phyloP scores from a whole-genome alignment of 2,329 filamentous ascomycete genomes.

The Calonectria honghensis region DNA sequence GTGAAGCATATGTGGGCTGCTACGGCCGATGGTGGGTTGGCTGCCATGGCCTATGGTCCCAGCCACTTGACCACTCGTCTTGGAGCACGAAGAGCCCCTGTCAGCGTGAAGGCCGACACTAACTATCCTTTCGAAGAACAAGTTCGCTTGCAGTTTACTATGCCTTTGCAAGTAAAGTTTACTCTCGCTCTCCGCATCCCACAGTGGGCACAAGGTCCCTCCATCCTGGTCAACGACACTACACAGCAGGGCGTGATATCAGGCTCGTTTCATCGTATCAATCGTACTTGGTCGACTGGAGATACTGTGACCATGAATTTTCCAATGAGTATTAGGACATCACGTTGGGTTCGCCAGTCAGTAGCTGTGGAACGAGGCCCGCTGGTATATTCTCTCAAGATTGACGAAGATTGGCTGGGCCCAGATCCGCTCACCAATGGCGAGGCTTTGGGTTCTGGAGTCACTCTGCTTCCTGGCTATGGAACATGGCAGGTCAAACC shows the following conservation, averaged over 20 bases:
- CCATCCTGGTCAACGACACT: background rate
- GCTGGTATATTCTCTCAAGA: conserved; percentile 9
- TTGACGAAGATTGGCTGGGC: conserved; percentile 11
- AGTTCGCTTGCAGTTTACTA: background rate
- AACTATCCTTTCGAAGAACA: conserved; percentile 24
- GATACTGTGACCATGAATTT: conserved; percentile 3
- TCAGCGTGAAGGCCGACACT: conserved; percentile 3
- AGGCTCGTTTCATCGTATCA: background rate
- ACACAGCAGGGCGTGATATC: background rate
- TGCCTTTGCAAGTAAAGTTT: background rate
- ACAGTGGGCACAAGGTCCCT: background rate
- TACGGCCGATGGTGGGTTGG: background rate
- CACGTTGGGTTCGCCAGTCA: conserved; percentile 25
- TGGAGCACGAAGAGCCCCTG: background rate
- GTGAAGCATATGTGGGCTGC: conserved; percentile 25
- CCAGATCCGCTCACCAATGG: background rate
- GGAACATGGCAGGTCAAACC: conserved; percentile 23
- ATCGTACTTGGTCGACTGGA: conserved; percentile 8
- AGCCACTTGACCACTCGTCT: background rate
- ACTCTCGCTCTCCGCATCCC: background rate
- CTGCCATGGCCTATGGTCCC: conserved; percentile 8
- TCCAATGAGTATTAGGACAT: background rate
- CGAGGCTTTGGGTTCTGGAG: background rate
- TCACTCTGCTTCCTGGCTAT: background rate
- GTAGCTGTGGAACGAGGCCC: conserved; percentile 18